Percentiles rank a stretch among this genome's conserved stretches.
Conservation (phyloP, 202 grass and related monocot species). For the Bolboschoenoplectus hybrid region DNA sequence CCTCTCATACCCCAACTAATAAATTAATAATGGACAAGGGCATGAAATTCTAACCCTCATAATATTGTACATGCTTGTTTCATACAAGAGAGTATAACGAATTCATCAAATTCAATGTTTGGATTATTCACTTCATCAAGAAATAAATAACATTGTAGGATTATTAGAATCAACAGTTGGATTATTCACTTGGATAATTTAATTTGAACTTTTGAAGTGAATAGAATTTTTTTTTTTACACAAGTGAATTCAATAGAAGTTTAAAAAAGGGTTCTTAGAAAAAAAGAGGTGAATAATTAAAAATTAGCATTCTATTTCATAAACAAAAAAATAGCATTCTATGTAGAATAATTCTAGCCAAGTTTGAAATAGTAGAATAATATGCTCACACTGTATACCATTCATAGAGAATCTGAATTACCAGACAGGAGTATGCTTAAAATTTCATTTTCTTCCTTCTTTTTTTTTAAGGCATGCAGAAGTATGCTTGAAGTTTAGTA, state of each 20-base stretch:
- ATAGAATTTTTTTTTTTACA: neutral
- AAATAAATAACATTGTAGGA: neutral
- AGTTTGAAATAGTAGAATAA: neutral
- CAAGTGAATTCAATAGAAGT: neutral
- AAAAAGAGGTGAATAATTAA: neutral
- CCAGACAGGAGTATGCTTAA: neutral
- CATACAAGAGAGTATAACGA: neutral
- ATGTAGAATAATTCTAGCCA: neutral
- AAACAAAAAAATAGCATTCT: neutral
- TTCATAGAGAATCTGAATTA: neutral
- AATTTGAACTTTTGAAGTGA: neutral
- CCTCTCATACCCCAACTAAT: too few relatives aligned
- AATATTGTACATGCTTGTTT: too few relatives aligned
- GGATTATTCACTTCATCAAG: neutral
- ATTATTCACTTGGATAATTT: neutral
- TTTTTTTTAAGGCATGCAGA: neutral
- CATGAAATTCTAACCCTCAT: neutral
- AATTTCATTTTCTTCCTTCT: neutral
- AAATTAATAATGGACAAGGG: neutral
- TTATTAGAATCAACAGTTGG: neutral
- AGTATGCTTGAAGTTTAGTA: constrained; percentile 17
- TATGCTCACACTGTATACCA: neutral
- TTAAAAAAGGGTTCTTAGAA: neutral
- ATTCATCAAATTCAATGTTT: neutral
- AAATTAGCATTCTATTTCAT: neutral